Base-by-base conservation (phyloP, 768 basidiomycete genomes). In the Mrakia gelida region DNA sequence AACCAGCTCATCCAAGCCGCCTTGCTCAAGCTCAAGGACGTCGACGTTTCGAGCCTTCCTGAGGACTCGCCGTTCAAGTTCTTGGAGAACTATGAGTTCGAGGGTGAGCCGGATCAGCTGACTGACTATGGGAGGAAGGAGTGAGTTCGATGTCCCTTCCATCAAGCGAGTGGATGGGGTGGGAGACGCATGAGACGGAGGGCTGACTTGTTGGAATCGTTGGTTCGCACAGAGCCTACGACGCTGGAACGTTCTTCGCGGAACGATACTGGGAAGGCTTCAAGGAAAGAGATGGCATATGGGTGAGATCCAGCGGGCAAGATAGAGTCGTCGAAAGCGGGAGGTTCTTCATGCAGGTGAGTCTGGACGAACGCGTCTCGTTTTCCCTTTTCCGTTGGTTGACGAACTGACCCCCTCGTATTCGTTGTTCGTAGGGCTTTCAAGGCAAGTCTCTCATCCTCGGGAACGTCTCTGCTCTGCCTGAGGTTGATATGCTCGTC, bases 261-360 rank as follows among this genome's bases (percentile, higher is more conserved):
- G 30, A 85, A 38, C 88, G 91, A 13, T 92, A 93, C 82, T 52
- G 49, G 49, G 76, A 82, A 0, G 81, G 85, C 43, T 83, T 92
- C 7, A 81, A 91, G 38, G 82, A 82, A 4, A 70, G 38, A 41
- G n/a, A 26, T 32, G 73, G 45, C 1, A 91, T 91, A 2, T 90
- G 89, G 54, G 85, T 89, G 7, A 85, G 89, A 21, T 84, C 89
- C 0, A 87, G 88, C 1, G 86, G 87, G 23, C 87, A 87, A 3
- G 81, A 85, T 13, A 88, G 92, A 21, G 91, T 93, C 6, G 85
- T 92, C 4, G 83, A 87, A 26, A 90, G 91, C 28, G 92, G 92
- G 0, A 85, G 82, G 9, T 92, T 92, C 81, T 93, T 92, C 92
- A 86, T 87, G 2, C 85, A 86, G 78, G 92, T 52, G 49, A 52